Conservation (phyloP, 139 green algal species). For the Coelastrella sp. region DNA sequence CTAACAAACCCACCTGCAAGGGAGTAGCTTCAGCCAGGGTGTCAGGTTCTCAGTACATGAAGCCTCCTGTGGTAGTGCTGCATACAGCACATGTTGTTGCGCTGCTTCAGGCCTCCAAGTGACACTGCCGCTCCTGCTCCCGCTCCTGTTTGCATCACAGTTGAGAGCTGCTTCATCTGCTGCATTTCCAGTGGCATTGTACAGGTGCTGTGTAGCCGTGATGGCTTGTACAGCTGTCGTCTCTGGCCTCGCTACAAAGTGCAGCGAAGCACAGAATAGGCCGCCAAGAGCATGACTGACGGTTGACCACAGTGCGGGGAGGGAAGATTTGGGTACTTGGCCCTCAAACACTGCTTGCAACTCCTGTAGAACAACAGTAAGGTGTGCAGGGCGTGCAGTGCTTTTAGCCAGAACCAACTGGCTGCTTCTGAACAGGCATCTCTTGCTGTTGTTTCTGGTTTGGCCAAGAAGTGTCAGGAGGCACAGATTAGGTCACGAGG, state of each 20-base stretch:
- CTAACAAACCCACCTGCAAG: conserved; percentile 69
- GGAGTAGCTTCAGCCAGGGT: conserved; percentile 93
- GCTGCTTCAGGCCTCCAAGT: neutral
- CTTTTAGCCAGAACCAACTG: no score
- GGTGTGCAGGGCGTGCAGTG: neutral
- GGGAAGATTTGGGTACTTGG: neutral
- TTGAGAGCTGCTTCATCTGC: neutral
- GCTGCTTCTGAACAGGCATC: no score
- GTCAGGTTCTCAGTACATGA: conserved; percentile 94
- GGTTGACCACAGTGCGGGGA: conserved; percentile 53
- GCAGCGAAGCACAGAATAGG: conserved; percentile 77
- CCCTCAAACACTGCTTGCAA: conserved; percentile 15
- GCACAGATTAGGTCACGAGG: no score
- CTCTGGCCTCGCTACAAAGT: conserved; percentile 53
- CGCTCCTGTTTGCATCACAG: neutral
- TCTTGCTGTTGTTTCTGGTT: no score
- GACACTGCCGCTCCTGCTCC: neutral
- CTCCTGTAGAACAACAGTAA: neutral
- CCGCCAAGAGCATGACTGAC: conserved; percentile 73
- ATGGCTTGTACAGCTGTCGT: conserved; percentile 6
- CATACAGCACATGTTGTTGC: conserved; percentile 61
- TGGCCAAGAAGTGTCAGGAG: no score
- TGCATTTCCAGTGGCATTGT: neutral
- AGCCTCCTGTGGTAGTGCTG: conserved; percentile 78
- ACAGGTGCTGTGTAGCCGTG: neutral